Base-by-base conservation (phyloP, 306 rosid species). In the Abrus precatorius region DNA sequence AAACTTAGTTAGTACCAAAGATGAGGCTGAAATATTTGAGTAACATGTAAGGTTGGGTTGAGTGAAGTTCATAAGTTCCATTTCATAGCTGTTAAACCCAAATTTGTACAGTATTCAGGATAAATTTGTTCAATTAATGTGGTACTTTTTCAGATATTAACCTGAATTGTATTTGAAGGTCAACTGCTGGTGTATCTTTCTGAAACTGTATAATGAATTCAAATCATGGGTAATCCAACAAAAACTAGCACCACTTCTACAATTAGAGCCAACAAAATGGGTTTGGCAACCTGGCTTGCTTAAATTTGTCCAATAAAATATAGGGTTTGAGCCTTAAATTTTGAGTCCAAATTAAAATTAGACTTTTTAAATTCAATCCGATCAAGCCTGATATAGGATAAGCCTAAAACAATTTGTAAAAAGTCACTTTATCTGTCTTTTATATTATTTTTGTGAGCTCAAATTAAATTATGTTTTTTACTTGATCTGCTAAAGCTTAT, bases 91-190 rank as follows among this genome's bases (percentile, higher is more conserved):
- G 9, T 38, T 66, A 60, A 61, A 61, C 65, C 41, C 40, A 32
- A 59, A 29, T 60, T 32, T 60, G 10, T 62, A 33, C 28, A 67
- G 6, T 8, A 78, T 4, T 5, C 8, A 10, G 75, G 67, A 66
- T 77, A 44, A 66, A 49, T 50, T 61, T 30, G 43, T 13, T 12
- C 30, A 54, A 6, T 55, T 1, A 38, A 62, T 48, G 50, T 27
- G 1, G 7, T 75, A 14, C 20, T 45, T 41, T 61, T 75, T 32
- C 60, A n/a, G 47, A 47, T 47, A 33, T 61, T 32, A 40, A 65
- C 38, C 72, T 29, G 34, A 76, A 36, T 40, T 64, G 72, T 29
- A 77, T 77, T 77, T 50, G 54, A 64, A 50, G 28, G 66, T 65
- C 29, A 50, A 54, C 52, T 7, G 33, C 66, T 12, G 20, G 54